phyloP scores from a whole-genome alignment of 306 rosid species.

The Prunus kanzakura region DNA sequence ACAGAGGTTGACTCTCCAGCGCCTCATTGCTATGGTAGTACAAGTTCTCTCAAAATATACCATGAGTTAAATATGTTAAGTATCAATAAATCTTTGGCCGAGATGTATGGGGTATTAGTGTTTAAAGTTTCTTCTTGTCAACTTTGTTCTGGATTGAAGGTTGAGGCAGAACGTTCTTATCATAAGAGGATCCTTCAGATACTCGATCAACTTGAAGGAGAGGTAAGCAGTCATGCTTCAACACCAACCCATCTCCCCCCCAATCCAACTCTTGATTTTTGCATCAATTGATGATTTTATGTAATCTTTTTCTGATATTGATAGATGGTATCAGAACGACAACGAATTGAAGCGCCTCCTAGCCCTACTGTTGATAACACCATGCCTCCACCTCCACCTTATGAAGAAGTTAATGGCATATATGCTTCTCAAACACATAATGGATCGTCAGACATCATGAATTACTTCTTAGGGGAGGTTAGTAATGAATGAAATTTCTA shows the following conservation, averaged over 20 bases:
- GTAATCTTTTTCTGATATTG: conserved; percentile 19
- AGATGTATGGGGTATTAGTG: conserved; percentile 14
- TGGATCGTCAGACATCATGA: conserved; percentile 67
- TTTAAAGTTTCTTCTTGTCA: conserved; percentile 3
- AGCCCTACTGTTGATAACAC: conserved; percentile 51
- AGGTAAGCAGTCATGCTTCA: conserved; percentile 42
- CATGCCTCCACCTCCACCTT: conserved; percentile 88
- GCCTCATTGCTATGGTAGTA: conserved; percentile 86
- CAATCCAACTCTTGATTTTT: conserved; percentile 11
- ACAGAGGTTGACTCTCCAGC: conserved; percentile 93
- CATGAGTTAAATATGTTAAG: neutral
- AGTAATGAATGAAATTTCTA: neutral
- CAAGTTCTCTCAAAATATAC: conserved; percentile 17
- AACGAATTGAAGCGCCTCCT: conserved; percentile 92
- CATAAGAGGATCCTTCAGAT: conserved; percentile 85
- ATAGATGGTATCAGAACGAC: conserved; percentile 88
- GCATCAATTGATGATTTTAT: conserved; percentile 18
- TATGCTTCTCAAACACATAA: conserved; percentile 66
- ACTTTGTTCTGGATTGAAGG: conserved; percentile 47
- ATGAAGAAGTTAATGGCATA: conserved; percentile 82
- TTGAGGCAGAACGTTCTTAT: conserved; percentile 87
- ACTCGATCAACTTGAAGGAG: conserved; percentile 94
- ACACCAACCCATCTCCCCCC: neutral
- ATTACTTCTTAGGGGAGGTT: conserved; percentile 97
- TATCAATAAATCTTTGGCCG: neutral